A percentile compares a stretch with the other conserved stretches of the same genome.
These are phyloP conservation scores for Russula vinacea DNA, from an alignment of 768 basidiomycete genomes.

Conservation along the genomic window DNA sequence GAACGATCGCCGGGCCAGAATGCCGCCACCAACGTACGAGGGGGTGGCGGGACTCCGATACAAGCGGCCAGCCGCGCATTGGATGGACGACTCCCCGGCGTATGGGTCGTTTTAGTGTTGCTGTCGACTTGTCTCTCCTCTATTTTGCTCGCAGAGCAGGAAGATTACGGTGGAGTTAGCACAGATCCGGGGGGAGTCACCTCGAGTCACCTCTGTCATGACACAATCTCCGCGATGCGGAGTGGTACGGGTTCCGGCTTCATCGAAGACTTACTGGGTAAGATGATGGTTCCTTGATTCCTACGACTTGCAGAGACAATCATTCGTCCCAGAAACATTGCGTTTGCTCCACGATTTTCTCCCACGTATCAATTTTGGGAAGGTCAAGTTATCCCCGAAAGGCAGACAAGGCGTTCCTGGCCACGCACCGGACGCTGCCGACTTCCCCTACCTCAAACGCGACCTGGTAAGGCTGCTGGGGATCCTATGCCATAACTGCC, in stretches of 20 bases:
- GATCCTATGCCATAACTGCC: constrained; percentile 62
- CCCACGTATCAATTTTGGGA: constrained; percentile 80
- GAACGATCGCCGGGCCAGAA: not conserved
- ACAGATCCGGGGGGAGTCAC: constrained; percentile 14
- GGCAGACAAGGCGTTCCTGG: constrained; percentile 5
- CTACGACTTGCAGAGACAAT: not conserved
- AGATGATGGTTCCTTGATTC: constrained; percentile 2
- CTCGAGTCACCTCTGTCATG: constrained; percentile 15
- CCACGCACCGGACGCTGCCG: constrained; percentile 41
- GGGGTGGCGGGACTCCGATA: not conserved
- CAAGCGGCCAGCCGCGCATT: not conserved
- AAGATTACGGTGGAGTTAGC: constrained; percentile 2
- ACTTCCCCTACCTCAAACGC: constrained; percentile 81
- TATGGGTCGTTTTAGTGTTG: constrained; percentile 27
- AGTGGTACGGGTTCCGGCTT: constrained; percentile 26
- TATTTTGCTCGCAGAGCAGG: constrained; percentile 23
- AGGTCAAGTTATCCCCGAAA: constrained; percentile 41
- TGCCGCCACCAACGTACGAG: not conserved
- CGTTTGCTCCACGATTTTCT: constrained; percentile 75
- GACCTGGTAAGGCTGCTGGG: constrained; percentile 89
- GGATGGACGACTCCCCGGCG: constrained; percentile 25
- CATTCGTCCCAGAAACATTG: constrained; percentile 54
- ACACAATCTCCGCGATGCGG: constrained; percentile 14
- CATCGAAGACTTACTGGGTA: constrained; percentile 33
- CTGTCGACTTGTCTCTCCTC: constrained; percentile 25